Conservation (phyloP, 139 green algal genomes). For the Tetraselmis chui region DNA sequence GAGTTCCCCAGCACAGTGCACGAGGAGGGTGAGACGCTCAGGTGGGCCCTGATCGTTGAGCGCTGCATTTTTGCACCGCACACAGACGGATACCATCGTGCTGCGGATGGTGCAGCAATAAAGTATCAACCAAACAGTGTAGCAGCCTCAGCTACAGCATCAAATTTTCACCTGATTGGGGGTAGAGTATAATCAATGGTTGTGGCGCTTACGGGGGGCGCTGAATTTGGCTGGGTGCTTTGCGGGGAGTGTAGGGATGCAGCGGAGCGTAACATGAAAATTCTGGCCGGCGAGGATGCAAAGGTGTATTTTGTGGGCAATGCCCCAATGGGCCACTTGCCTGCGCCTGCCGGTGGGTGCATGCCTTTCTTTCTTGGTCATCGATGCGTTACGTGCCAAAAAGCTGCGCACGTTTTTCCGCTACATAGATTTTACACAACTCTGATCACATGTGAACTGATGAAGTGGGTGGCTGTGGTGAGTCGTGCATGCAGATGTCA, state of each 20-base stretch:
- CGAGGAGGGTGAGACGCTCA: background rate
- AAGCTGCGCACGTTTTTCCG: too few relatives aligned
- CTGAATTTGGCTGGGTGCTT: too few relatives aligned
- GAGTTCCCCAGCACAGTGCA: background rate
- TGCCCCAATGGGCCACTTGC: background rate
- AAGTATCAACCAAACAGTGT: too few relatives aligned
- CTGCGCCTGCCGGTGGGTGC: background rate
- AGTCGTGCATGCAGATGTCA: background rate
- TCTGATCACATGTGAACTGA: background rate
- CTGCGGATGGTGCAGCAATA: too few relatives aligned
- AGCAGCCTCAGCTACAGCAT: too few relatives aligned
- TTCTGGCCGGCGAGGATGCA: background rate
- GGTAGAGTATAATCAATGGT: too few relatives aligned
- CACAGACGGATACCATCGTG: too few relatives aligned
- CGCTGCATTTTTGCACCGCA: background rate
- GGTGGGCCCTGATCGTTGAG: background rate
- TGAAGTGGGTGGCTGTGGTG: background rate
- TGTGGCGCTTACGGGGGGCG: too few relatives aligned
- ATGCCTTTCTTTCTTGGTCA: too few relatives aligned
- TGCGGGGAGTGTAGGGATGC: too few relatives aligned
- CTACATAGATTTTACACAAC: background rate
- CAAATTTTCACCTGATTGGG: background rate
- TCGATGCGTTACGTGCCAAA: background rate
- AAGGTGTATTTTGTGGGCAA: background rate
- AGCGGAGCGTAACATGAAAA: background rate